These are phyloP conservation scores for Aspergillus coremiiformis DNA, from an alignment of 495 filamentous ascomycete species.

Conservation along the genomic window DNA sequence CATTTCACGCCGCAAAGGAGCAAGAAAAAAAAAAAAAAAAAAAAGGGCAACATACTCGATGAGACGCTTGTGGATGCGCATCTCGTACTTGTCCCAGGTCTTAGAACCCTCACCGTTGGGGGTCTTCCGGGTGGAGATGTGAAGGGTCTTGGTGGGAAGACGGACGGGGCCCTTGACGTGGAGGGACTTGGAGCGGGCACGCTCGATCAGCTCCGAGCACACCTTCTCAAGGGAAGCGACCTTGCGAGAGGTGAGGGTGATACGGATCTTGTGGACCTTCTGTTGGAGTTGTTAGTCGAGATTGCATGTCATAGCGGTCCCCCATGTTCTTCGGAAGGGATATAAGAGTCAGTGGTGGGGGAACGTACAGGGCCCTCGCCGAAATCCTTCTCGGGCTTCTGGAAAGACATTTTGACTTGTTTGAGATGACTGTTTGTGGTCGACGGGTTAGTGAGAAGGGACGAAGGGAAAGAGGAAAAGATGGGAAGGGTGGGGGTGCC, in stretches of 20 bases:
- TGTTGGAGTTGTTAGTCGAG: slow-evolving; percentile 23
- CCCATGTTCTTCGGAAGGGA: no score
- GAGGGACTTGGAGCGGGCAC: slow-evolving; percentile 96
- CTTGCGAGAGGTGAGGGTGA: slow-evolving; percentile 92
- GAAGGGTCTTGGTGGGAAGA: slow-evolving; percentile 93
- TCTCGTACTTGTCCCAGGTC: slow-evolving; percentile 99
- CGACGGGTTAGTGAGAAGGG: slow-evolving; percentile 7
- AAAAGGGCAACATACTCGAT: slow-evolving; percentile 61
- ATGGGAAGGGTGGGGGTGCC: not conserved
- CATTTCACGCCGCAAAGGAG: no score
- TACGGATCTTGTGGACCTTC: slow-evolving; percentile 98
- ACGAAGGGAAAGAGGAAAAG: not conserved
- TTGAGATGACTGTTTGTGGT: slow-evolving; percentile 13
- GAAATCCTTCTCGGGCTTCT: slow-evolving; percentile 93
- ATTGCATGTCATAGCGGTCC: no score
- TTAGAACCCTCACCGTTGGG: slow-evolving; percentile 99
- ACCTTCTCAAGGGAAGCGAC: slow-evolving; percentile 96
- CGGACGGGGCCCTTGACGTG: slow-evolving; percentile 98
- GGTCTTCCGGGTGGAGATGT: slow-evolving; percentile 93
- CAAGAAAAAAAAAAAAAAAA: not conserved
- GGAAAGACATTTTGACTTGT: slow-evolving; percentile 75
- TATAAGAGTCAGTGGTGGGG: not conserved
- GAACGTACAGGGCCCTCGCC: slow-evolving; percentile 70
- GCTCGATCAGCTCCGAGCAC: slow-evolving; percentile 95
- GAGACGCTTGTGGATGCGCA: slow-evolving; percentile 98